Evolutionary conservation across 352 stramenopile species (phyloP).

Genomic region (Blastocystis sp.): DNA sequence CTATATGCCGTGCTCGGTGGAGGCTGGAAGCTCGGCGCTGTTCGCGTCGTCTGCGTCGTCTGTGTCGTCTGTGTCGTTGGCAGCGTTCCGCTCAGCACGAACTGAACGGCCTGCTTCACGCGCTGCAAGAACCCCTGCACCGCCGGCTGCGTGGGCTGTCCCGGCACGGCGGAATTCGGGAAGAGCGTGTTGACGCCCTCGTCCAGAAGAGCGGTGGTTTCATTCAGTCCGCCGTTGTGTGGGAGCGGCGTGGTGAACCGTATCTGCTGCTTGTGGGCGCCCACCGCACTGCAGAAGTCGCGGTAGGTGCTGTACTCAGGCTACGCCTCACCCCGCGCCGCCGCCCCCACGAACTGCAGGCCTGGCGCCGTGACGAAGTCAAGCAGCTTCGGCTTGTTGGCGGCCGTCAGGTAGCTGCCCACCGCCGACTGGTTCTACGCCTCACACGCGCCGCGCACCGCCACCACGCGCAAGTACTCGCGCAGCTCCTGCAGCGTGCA

Average conservation of each 20-base stretch:
- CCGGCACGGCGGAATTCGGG: too few relatives aligned
- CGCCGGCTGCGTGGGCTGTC: background rate
- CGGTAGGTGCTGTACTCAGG: background rate
- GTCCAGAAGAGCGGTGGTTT: slow-evolving; percentile 38
- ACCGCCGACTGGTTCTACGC: background rate
- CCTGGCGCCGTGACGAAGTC: background rate
- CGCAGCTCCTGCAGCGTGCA: background rate
- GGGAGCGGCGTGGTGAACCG: background rate
- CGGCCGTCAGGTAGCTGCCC: background rate
- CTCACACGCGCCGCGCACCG: background rate
- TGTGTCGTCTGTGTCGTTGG: too few relatives aligned
- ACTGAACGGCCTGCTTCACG: background rate
- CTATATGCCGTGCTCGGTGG: too few relatives aligned
- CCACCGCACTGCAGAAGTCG: background rate
- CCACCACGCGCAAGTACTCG: background rate
- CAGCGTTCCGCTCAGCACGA: background rate
- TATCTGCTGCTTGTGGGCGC: background rate
- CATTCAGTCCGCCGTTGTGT: background rate
- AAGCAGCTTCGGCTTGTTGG: background rate
- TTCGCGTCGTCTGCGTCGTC: too few relatives aligned
- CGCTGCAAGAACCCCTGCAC: background rate
- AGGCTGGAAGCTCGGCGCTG: too few relatives aligned
- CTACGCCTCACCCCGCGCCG: background rate
- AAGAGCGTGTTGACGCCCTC: background rate
- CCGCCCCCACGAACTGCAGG: slow-evolving; percentile 15